Base-by-base conservation (phyloP, 139 green algal species). In the Chlamydomonas sphaeroides region DNA sequence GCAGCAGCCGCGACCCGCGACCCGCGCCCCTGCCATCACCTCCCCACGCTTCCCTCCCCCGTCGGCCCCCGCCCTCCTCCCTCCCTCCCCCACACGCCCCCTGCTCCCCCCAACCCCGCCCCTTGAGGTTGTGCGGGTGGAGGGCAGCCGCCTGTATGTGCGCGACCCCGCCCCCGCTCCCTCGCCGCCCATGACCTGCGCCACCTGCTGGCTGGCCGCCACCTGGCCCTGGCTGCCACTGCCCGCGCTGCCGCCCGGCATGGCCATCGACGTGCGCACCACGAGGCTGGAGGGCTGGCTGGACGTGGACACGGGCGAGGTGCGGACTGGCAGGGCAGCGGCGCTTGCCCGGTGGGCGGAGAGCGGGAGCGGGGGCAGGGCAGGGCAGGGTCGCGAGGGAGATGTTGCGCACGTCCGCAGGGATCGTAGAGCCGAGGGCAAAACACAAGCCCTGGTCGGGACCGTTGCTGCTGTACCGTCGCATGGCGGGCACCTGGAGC, bases 141-240 rank as follows among this genome's bases (percentile, higher is more conserved):
- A 84, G 63, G 77, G 77, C 77, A 68, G 65, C 65, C 77, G 77
- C 3, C 33, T 84, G 77, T 57, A 57, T 25, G 65, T 84, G 49
- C 77, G 63, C 23, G 77, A 84, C 51, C 35, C 48, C 33, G 21
- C 5, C 0, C 49, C 65, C 63, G 77, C 7, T 5, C 65, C 77
- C 65, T 53, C 77, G 14, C 65, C 77, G 4, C 77, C 77, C 33
- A 76, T 84, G 77, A 35, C 32, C 48, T 75, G 65, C 41, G 41
- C 26, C 65, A 84, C 77, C 35, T 84, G 77, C 51, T 84, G 48
- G 35, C 63, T 84, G 35, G 48, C 65, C 5, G 65, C 65, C 77
- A 84, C 65, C 15, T 84, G 77, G 77, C 77, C 77, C 33, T 67
- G 35, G 48, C 77, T 84, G 45, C 65, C 65, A 35, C 49, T 84